These are phyloP conservation scores for Macrophomina tecta DNA, from an alignment of 2,329 filamentous ascomycete genomes.

Conservation along the genomic window DNA sequence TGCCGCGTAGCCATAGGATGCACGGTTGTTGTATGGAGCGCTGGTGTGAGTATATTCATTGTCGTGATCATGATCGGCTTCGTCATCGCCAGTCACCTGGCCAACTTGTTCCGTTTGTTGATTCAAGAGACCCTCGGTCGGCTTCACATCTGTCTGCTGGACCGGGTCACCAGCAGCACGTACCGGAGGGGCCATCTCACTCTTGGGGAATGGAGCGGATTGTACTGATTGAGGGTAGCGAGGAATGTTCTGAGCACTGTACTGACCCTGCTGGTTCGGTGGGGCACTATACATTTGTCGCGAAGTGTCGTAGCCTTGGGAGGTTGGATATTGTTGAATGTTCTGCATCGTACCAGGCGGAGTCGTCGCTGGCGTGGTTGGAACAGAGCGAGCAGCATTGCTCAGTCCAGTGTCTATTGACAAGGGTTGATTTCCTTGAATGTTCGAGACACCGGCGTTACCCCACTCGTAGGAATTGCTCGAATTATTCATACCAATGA, in stretches of 20 bases:
- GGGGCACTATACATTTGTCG: conserved; percentile 79
- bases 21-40: conserved; percentile 71
- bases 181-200: conserved; percentile 66
- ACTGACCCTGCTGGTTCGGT: conserved; percentile 70
- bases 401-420: conserved; percentile 81
- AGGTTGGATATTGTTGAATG: conserved; percentile 78
- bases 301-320: conserved; percentile 75
- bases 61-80: conserved; percentile 76
- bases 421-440: conserved; percentile 71
- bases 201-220: conserved; percentile 71
- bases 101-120: conserved; percentile 55
- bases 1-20: conserved; percentile 76
- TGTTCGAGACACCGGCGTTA: conserved; percentile 48
- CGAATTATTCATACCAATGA: conserved; percentile 76
- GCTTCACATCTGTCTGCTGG: conserved; percentile 69
- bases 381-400: conserved; percentile 81
- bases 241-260: conserved; percentile 68
- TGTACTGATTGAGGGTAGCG: conserved; percentile 64
- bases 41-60: conserved; percentile 86
- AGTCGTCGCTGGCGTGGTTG: conserved; percentile 87
- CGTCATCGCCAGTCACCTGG: conserved; percentile 66
- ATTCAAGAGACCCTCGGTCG: conserved; percentile 63
- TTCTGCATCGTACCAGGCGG: conserved; percentile 81
- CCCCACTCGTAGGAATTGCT: conserved; percentile 82
- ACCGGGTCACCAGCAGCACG: conserved; percentile 67